Evolutionary conservation across 2,329 filamentous ascomycete species (phyloP).

Genomic region (Curvularia eragrostidis): DNA sequence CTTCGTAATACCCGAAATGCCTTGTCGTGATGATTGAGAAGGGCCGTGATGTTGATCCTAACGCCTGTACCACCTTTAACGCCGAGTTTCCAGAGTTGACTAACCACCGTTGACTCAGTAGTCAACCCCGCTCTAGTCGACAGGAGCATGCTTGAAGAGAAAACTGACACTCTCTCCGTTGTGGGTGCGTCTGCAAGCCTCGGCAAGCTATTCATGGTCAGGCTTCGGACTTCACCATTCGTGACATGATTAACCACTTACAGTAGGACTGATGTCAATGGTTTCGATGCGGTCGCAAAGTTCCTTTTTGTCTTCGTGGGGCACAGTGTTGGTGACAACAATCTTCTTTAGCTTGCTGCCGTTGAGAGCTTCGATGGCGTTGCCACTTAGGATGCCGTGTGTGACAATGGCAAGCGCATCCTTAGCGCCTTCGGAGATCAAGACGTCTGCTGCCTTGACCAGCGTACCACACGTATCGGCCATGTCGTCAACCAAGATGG

Average conservation of each 20-base stretch:
- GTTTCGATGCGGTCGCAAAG: constrained; percentile 81
- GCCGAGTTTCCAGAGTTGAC: constrained; percentile 21
- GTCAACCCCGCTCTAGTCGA: constrained; percentile 41
- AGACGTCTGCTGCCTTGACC: constrained; percentile 85
- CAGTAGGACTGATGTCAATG: constrained; percentile 87
- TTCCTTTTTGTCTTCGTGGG: constrained; percentile 79
- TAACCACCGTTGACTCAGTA: constrained; percentile 15
- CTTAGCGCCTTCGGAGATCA: constrained; percentile 79
- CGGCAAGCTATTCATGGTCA: constrained; percentile 60
- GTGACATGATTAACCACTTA: constrained; percentile 40
- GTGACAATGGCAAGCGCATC: constrained; percentile 95
- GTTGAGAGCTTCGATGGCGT: constrained; percentile 86
- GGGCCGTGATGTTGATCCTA: constrained; percentile 13
- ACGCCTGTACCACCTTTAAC: constrained; percentile 22
- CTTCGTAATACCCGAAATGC: constrained; percentile 9
- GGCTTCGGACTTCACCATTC: constrained; percentile 3
- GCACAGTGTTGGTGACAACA: constrained; percentile 90
- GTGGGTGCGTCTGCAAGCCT: constrained; percentile 75
- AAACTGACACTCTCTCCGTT: constrained; percentile 74
- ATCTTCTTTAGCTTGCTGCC: constrained; percentile 76
- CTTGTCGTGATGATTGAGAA: constrained; percentile 5
- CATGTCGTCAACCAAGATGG: constrained; percentile 98
- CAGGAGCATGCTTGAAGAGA: constrained; percentile 71
- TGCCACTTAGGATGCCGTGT: constrained; percentile 87
- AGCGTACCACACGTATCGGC: constrained; percentile 92